Evolutionary conservation across 2,329 filamentous ascomycete genomes (phyloP), one percentile per base, ranked within the genome.

Genomic region (Cladophialophora psammophila): DNA sequence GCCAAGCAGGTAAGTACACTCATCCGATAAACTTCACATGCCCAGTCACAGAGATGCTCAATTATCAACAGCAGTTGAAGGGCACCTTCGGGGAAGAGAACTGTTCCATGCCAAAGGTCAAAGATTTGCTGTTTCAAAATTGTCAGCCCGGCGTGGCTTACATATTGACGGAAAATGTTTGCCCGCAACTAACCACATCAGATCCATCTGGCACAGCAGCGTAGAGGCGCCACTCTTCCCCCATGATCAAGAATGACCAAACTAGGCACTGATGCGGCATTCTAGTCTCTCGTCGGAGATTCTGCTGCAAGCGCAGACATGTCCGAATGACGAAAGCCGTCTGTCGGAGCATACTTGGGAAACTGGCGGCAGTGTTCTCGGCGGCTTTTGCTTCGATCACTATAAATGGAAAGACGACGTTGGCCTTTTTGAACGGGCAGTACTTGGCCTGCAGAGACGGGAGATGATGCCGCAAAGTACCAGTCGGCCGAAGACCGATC

Each of bases 31-130:
- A 72, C 70, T 50, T 74, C 72, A 15, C 73, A 61, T 15, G 74
- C 74, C 74, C 74, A 76, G 58, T 74, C 72, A 57, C 68, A 69
- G 32, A 76, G 72, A 57, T 70, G 72, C 55, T 76, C 74, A 45
- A 75, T 54, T 52, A 76, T 73, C 38, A 76, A 67, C 13, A 72
- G 60, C 12, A 76, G 70, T 59, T 74, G 74, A n/a, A 76, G 64
- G 15, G 74, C 71, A 55, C 67, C 63, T 48, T 75, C 71, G 63
- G 68, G 34, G 26, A 40, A 65, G 38, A 66, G 57, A 45, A 74
- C 65, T 20, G 58, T 68, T 32, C 73, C 72, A 61, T 70, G 64
- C 73, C 72, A 75, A 10, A 75, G 69, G 32, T 73, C 64, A 40
- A 73, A 61, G 12, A 73, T 68, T 60, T 66, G 60, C 72, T 73